Conservation (phyloP, 352 stramenopile species). For the Blastocystis sp. region DNA sequence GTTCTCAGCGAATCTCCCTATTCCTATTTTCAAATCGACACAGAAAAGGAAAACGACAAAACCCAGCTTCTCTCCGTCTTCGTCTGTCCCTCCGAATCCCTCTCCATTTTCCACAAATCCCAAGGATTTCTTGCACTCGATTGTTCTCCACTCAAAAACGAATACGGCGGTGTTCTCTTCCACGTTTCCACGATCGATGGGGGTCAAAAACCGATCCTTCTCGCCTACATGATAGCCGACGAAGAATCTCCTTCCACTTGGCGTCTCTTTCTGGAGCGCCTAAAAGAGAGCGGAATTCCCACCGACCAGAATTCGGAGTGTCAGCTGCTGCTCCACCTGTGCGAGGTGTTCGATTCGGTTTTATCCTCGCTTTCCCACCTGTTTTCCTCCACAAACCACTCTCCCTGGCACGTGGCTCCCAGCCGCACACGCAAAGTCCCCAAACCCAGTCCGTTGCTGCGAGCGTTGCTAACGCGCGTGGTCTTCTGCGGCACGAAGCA, state of each 20-base stretch:
- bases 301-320: background rate
- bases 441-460: background rate
- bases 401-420: background rate
- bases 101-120: background rate
- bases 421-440: background rate
- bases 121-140: background rate
- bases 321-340: background rate
- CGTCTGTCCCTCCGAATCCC: background rate
- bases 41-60: background rate
- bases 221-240: slow-evolving; percentile 23
- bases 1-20: background rate
- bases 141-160: background rate
- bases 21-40: background rate
- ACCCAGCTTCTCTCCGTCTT: background rate
- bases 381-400: background rate
- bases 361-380: background rate
- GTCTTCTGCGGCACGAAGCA: background rate
- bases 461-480: background rate
- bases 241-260: background rate
- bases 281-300: background rate
- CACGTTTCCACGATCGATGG: slow-evolving; percentile 17
- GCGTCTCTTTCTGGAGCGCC: background rate
- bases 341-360: background rate
- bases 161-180: slow-evolving; percentile 7
- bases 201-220: background rate